phyloP scores from a whole-genome alignment of 139 green algal species.

The Chlamydomonas sphaeroides region DNA sequence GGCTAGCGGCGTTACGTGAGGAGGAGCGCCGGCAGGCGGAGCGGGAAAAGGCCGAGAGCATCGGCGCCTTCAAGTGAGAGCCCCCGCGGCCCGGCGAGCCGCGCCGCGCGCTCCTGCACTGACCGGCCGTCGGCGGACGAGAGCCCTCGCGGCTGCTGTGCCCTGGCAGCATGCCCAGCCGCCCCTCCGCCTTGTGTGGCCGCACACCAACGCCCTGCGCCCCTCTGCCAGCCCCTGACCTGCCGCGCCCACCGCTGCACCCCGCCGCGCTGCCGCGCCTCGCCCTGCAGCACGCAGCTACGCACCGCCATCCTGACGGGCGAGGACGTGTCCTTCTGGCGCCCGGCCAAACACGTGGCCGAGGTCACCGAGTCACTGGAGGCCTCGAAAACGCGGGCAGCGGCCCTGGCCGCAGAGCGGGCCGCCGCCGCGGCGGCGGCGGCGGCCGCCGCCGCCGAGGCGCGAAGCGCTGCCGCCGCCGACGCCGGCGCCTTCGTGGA shows the following conservation, averaged over 20 bases:
- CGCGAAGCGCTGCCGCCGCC: neutral
- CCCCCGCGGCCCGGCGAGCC: neutral
- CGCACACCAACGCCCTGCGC: neutral
- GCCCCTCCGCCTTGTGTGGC: neutral
- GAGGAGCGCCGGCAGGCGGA: constrained; percentile 23
- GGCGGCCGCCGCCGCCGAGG: neutral
- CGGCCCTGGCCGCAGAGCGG: neutral
- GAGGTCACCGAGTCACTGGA: neutral
- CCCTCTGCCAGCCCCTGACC: neutral
- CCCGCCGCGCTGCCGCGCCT: neutral
- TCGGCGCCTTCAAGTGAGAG: constrained; percentile 7
- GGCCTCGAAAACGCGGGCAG: neutral
- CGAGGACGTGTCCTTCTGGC: constrained; percentile 43
- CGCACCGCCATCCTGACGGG: constrained; percentile 36
- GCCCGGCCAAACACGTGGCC: neutral
- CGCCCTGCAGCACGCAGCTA: constrained; percentile 16
- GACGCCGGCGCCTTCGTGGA: constrained; percentile 7
- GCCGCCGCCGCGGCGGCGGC: neutral
- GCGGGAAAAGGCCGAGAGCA: neutral
- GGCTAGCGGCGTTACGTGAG: neutral
- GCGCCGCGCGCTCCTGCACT: neutral
- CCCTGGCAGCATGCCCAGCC: neutral
- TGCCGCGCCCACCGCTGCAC: neutral
- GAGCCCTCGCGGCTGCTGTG: neutral
- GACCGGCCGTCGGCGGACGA: neutral